Evolutionary conservation across 345 rosid genomes (phyloP), one percentile per base, ranked within the genome.

Genomic region (Gossypium raimondii): DNA sequence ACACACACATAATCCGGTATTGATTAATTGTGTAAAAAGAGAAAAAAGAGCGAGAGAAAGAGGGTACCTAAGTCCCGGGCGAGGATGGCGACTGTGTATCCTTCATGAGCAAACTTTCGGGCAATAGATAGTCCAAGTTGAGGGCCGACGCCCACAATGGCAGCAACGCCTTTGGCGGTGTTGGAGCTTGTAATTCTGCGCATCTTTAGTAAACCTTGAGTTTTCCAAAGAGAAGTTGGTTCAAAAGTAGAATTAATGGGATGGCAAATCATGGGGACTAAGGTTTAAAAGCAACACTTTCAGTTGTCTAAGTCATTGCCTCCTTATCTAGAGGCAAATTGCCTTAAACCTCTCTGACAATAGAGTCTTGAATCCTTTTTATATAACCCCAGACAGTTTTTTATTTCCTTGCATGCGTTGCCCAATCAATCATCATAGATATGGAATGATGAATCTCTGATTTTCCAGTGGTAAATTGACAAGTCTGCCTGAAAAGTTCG

Each of bases 61-160:
- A 52, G 14, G 8, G n/a, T 84, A 86, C 97, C 97, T 16, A 94
- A 86, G 87, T 94, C 98, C 3, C 97, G 93, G 47, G 97, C 90
- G 57, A 94, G 97, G 78, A 94, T 94, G 78, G 98, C 97, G 10
- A 94, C 93, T 52, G 97, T 89, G 86, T 92, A 91, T 69, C 98
- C 98, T 86, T 92, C 97, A 20, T 89, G 98, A 43, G 98, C 97
- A 73, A 94, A 94, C 79, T 89, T 94, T 7, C 86, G 90, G 67
- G 98, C 97, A 51, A 92, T 72, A 76, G 97, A 92, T 43, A 92
- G 88, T 72, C 97, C 97, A 29, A 94, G 98, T 71, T 91, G 88
- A 34, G 97, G 97, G 6, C 98, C 97, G 34, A 92, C 97, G 12
- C 97, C 98, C 0, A 94, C 97, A 80, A 92, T 92, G 85, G 98